Evolutionary conservation across 305 asterid species (phyloP).

Genomic region (Solanum aculeatissimum): DNA sequence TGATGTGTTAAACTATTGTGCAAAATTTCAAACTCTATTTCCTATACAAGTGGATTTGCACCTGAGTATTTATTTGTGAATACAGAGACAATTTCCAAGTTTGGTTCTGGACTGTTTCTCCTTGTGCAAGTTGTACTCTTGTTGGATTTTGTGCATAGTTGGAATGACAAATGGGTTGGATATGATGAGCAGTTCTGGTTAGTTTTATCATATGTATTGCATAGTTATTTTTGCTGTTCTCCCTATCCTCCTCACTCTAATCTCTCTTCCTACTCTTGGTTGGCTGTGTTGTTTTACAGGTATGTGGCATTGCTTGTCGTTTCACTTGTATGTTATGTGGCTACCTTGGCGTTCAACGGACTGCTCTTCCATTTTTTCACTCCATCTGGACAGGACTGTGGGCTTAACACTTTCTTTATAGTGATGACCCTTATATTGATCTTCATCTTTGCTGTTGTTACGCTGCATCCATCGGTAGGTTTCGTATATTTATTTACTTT

Average conservation of each 20-base stretch:
- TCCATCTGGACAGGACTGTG: conserved; percentile 90
- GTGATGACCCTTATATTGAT: conserved; percentile 56
- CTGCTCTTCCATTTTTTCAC: conserved; percentile 74
- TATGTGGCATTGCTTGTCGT: conserved; percentile 73
- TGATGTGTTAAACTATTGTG: not conserved
- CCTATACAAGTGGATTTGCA: not conserved
- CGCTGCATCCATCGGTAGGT: conserved; percentile 78
- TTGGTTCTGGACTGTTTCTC: conserved; percentile 89
- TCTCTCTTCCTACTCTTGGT: not conserved
- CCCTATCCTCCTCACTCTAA: not conserved
- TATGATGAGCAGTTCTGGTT: conserved; percentile 88
- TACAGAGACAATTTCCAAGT: conserved; percentile 84
- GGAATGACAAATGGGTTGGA: conserved; percentile 98
- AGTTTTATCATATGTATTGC: conserved; percentile 11
- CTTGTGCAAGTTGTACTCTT: conserved; percentile 92
- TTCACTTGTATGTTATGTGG: conserved; percentile 78
- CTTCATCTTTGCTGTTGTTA: conserved; percentile 60
- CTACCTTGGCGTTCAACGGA: conserved; percentile 65
- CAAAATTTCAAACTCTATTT: not conserved
- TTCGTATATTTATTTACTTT: conserved; percentile 1
- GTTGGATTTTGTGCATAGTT: conserved; percentile 82
- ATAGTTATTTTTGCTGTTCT: not conserved
- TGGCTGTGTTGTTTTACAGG: not conserved
- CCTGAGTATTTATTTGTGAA: not conserved
- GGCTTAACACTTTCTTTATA: conserved; percentile 80